Conservation (phyloP, 2,329 filamentous ascomycete genomes). For the Hypomyces rosellus region DNA sequence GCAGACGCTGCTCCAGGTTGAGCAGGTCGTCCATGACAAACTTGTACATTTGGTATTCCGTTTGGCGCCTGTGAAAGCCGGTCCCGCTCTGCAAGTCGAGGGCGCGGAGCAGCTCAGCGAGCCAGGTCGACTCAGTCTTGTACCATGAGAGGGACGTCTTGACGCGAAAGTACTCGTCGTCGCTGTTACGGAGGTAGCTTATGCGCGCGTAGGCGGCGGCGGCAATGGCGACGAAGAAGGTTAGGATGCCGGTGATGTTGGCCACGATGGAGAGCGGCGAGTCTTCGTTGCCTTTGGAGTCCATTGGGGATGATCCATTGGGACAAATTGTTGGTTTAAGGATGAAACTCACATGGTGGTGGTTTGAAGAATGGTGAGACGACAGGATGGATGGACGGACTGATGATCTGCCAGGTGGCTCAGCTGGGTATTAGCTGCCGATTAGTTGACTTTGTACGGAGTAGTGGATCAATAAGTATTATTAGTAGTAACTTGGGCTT, state of each 20-base stretch:
- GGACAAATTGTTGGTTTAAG: neutral
- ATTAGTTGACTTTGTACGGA: too few relatives aligned
- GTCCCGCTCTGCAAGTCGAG: conserved; percentile 20
- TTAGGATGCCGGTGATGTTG: conserved; percentile 40
- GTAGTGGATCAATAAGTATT: too few relatives aligned
- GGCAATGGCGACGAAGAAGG: conserved; percentile 40
- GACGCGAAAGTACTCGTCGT: conserved; percentile 41
- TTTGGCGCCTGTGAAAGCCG: conserved; percentile 12
- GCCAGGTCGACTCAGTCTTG: conserved; percentile 42
- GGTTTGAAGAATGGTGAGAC: too few relatives aligned
- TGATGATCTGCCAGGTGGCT: too few relatives aligned
- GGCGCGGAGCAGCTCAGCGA: conserved; percentile 34
- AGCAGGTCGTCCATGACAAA: conserved; percentile 42
- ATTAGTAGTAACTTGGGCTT: too few relatives aligned
- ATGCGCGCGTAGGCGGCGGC: conserved; percentile 39
- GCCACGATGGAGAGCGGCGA: conserved; percentile 39
- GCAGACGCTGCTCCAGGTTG: conserved; percentile 36
- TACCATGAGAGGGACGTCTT: conserved; percentile 42
- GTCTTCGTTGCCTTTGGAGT: conserved; percentile 26
- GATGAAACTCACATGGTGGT: too few relatives aligned
- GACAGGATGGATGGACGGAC: too few relatives aligned
- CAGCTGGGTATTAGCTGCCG: too few relatives aligned
- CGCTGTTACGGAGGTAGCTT: conserved; percentile 39
- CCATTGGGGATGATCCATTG: conserved; percentile 13
- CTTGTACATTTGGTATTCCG: conserved; percentile 41